Conservation (phyloP, 116 monocot species). For the Phalaenopsis hybrid region DNA sequence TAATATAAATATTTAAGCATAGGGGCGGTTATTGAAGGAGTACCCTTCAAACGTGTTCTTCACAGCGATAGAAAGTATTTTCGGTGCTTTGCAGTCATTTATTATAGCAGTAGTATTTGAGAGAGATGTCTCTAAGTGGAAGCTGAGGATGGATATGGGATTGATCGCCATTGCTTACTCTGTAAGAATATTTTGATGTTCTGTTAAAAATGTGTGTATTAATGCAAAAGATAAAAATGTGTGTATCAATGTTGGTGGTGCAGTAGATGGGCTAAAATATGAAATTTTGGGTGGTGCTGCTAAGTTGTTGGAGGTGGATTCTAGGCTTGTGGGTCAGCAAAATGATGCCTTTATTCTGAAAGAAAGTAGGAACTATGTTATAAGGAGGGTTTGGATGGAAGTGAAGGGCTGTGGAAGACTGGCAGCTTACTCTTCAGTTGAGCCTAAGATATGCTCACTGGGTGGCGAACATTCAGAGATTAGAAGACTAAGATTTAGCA, state of each 20-base stretch:
- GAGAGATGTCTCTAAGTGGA: conserved; percentile 37
- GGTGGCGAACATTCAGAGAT: conserved; percentile 20
- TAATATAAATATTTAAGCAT: not conserved
- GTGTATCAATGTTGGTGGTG: conserved; percentile 81
- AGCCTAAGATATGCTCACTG: conserved; percentile 52
- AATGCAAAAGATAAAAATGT: too few relatives aligned
- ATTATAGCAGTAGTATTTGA: conserved; percentile 28
- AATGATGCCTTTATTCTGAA: too few relatives aligned
- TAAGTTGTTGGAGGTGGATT: conserved; percentile 12
- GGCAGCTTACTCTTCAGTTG: conserved; percentile 57
- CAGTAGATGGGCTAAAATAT: conserved; percentile 63
- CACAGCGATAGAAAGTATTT: conserved; percentile 35
- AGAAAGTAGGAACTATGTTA: not conserved
- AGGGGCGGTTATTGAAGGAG: conserved; percentile 38
- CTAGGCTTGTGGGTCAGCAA: not conserved
- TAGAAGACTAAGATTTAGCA: too few relatives aligned
- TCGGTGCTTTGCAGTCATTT: conserved; percentile 43
- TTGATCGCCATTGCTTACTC: conserved; percentile 27
- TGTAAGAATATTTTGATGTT: too few relatives aligned
- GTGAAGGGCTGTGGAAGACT: conserved; percentile 90
- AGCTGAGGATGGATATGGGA: conserved; percentile 27
- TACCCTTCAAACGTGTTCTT: conserved; percentile 47
- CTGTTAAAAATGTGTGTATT: too few relatives aligned
- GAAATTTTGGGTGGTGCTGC: conserved; percentile 16
- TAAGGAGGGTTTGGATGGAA: conserved; percentile 45